Conservation (phyloP, 192 early-diverging fungal genomes). For the Coemansia reversa region DNA sequence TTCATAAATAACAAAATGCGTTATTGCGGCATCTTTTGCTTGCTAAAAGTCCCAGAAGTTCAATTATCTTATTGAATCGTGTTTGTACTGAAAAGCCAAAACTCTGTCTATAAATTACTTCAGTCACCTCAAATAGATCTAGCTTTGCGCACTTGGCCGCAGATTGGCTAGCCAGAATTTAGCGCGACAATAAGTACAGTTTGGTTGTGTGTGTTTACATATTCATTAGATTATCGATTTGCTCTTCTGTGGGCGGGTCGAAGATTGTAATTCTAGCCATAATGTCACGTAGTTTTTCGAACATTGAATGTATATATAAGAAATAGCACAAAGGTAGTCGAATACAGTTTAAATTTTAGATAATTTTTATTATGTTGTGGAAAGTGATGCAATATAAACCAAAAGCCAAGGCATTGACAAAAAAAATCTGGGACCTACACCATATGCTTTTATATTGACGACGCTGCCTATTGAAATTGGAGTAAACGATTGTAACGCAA, state of each 20-base stretch:
- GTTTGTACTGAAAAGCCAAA: not conserved
- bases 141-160: not conserved
- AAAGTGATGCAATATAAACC: not conserved
- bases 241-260: conserved; percentile 24
- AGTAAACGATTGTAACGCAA: not conserved
- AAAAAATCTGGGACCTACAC: not conserved
- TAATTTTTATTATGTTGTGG: not conserved
- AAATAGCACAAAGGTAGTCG: not conserved
- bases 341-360: not conserved
- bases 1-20: too few species aligned
- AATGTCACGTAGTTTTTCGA: conserved; percentile 19
- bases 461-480: not conserved
- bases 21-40: not conserved
- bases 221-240: conserved; percentile 26
- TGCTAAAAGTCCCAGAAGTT: not conserved
- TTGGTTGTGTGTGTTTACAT: conserved; percentile 4
- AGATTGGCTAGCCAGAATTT: not conserved
- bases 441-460: not conserved
- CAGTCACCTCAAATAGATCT: not conserved
- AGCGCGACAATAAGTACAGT: not conserved
- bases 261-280: conserved; percentile 18
- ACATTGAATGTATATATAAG: conserved; percentile 15
- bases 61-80: not conserved
- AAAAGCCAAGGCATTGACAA: not conserved
- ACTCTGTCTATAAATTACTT: not conserved